Base-by-base conservation (phyloP, 139 green algal species). In the Tetradesmus obliquus region DNA sequence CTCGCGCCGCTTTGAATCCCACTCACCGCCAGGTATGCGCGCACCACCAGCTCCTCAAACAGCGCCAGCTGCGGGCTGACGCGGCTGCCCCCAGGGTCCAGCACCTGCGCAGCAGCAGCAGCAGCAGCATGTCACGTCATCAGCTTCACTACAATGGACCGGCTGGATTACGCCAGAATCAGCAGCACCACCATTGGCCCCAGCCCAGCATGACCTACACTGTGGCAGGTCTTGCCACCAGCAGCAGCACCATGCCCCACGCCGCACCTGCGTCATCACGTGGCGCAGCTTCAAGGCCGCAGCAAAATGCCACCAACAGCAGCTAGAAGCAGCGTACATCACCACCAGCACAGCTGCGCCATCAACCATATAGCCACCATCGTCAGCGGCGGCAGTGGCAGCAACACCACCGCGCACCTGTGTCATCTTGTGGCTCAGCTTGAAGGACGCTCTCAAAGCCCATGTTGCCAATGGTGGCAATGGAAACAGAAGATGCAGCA, bases 371-470 rank as follows among this genome's bases (percentile, higher is more conserved):
- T 45, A 45, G 32, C 32, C 32, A 45, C 32, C 32, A 45, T 45
- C 32, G 32, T 45, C 7, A n/a, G 58, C 19, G 60, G 32, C 12
- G 17, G 24, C 55, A 53, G 74, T 51, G 17, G 74, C 8, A 24
- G 19, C 74, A 82, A n/a, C 74, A 24, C 22, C 8, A 71, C 7
- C 60, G 19, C 60, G 9, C 60, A 71, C 60, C 60, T 71, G 97
- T 53, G 99, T 92, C 93, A 99, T 94, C 96, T 99, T 98, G 10
- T 97, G 94, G 2, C 97, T 99, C 13, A 99, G 96, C 96, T 99
- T 99, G 96, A 99, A 99, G 57, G 96, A 96, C 4, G 98, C 98
- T 22, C 93, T 95, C 96, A 99, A 99, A 99, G 69, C 95, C 91
- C 93, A 98, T 91, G 90, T 96, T 96, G 90, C 94, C 95, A 32